phyloP scores from a whole-genome alignment of 176 grass and related monocot genomes.

The Puccinellia tenuiflora region DNA sequence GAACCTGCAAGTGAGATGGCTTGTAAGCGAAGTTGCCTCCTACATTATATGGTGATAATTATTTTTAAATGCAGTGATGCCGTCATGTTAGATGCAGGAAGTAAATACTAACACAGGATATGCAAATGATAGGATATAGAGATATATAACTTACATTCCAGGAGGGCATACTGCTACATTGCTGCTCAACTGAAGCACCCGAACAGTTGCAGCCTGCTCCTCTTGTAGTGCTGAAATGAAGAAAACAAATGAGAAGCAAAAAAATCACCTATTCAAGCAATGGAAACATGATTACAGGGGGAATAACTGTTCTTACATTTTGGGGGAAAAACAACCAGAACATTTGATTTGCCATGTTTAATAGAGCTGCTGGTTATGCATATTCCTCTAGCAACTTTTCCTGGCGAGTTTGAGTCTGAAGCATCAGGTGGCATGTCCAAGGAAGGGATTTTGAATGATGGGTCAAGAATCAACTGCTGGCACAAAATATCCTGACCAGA shows the following conservation, averaged over 20 bases:
- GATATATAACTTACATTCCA: conserved; percentile 60
- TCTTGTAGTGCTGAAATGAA: conserved; percentile 66
- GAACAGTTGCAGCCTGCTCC: conserved; percentile 59
- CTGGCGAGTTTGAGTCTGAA: conserved; percentile 23
- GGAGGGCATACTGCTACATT: conserved; percentile 86
- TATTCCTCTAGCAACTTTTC: conserved; percentile 69
- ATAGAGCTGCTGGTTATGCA: conserved; percentile 70
- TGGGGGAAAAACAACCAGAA: conserved; percentile 87
- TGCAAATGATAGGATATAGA: conserved; percentile 14
- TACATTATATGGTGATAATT: conserved; percentile 10
- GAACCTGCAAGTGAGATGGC: conserved; percentile 54
- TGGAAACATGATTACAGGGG: neutral
- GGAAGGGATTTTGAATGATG: conserved; percentile 62
- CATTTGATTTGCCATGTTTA: conserved; percentile 53
- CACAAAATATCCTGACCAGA: conserved; percentile 91
- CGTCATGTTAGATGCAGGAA: neutral
- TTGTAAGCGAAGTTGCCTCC: conserved; percentile 11
- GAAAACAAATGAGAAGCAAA: conserved; percentile 23
- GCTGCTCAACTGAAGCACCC: conserved; percentile 80
- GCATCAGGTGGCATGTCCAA: conserved; percentile 36
- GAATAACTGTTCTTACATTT: conserved; percentile 63
- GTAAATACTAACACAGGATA: conserved; percentile 5
- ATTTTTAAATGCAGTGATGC: conserved; percentile 15
- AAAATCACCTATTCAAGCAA: conserved; percentile 9
- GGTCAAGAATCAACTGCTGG: conserved; percentile 65